A percentile compares a stretch with the other conserved stretches of the same genome.
These are phyloP conservation scores for Rhazya stricta DNA, from an alignment of 257 asterid species.

Conservation along the genomic window DNA sequence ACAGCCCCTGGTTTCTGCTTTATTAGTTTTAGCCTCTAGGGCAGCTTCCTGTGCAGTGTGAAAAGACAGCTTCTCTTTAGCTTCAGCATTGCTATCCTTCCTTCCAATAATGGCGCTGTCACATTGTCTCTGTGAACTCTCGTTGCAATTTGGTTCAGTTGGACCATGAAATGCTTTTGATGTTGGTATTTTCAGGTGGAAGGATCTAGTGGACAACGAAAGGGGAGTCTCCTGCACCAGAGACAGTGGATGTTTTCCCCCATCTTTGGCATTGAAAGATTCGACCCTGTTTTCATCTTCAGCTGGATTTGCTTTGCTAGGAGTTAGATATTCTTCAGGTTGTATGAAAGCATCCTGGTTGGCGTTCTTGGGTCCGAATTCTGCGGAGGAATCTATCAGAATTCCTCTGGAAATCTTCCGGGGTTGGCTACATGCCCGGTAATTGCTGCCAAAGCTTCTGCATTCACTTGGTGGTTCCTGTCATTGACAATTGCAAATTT, in stretches of 20 bases:
- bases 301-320: constrained; percentile 29
- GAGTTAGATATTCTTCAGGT: constrained; percentile 28
- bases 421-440: constrained; percentile 50
- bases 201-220: constrained; percentile 56
- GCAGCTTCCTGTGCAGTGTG: constrained; percentile 33
- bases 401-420: constrained; percentile 83
- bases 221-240: constrained; percentile 44
- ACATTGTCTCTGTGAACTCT: constrained; percentile 21
- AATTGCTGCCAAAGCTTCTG: constrained; percentile 50
- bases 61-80: constrained; percentile 27
- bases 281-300: constrained; percentile 27
- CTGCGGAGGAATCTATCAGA: constrained; percentile 45
- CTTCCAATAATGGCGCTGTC: constrained; percentile 16
- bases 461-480: constrained; percentile 48
- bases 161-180: constrained; percentile 35
- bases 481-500: constrained; percentile 10
- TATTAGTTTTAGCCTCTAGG: constrained; percentile 31
- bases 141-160: constrained; percentile 31
- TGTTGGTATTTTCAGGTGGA: constrained; percentile 32
- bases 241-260: constrained; percentile 33
- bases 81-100: constrained; percentile 30
- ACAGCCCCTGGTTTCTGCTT: constrained; percentile 43
- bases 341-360: constrained; percentile 23
- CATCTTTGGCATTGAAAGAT: constrained; percentile 22
- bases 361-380: constrained; percentile 29